These are phyloP conservation scores for Parasitella parasitica DNA, from an alignment of 371 early-diverging fungal species.

Conservation along the genomic window DNA sequence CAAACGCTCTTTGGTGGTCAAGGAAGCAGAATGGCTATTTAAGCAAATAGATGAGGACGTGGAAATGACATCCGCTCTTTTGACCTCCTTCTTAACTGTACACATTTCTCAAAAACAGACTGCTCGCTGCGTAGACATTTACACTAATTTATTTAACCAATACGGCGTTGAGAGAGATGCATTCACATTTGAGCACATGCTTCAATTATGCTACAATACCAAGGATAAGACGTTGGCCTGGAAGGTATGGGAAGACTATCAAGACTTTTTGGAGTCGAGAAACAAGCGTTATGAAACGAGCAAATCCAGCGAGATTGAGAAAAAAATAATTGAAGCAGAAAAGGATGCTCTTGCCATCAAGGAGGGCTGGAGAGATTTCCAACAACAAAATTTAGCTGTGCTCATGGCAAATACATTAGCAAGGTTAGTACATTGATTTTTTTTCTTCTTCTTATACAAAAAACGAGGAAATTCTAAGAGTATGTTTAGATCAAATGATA, in stretches of 20 bases:
- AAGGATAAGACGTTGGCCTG: slow-evolving; percentile 47
- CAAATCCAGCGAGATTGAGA: slow-evolving; percentile 7
- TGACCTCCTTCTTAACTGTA: slow-evolving; percentile 63
- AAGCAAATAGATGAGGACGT: slow-evolving; percentile 36
- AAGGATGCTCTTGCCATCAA: slow-evolving; percentile 10
- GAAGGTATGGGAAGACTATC: slow-evolving; percentile 58
- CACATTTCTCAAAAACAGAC: slow-evolving; percentile 57
- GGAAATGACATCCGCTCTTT: slow-evolving; percentile 44
- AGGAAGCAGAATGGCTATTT: slow-evolving; percentile 45
- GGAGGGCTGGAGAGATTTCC: slow-evolving; percentile 41
- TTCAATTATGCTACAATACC: slow-evolving; percentile 50
- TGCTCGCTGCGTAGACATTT: slow-evolving; percentile 43
- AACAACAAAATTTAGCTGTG: slow-evolving; percentile 32
- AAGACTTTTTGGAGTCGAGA: slow-evolving; percentile 44
- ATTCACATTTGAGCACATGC: slow-evolving; percentile 55
- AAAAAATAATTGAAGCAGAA: slow-evolving; percentile 15
- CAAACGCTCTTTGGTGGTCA: slow-evolving; percentile 38
- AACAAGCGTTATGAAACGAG: not conserved
- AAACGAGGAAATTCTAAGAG: not conserved
- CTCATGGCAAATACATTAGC: slow-evolving; percentile 48
- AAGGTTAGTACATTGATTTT: too few species aligned
- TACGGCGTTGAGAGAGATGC: slow-evolving; percentile 49
- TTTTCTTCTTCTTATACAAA: too few species aligned
- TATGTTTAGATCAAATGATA: slow-evolving; percentile 29
- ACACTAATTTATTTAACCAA: slow-evolving; percentile 45